Evolutionary conservation across 176 grass and related monocot genomes (phyloP), one percentile per base, ranked within the genome.

Genomic region (Aegilops speltoides): DNA sequence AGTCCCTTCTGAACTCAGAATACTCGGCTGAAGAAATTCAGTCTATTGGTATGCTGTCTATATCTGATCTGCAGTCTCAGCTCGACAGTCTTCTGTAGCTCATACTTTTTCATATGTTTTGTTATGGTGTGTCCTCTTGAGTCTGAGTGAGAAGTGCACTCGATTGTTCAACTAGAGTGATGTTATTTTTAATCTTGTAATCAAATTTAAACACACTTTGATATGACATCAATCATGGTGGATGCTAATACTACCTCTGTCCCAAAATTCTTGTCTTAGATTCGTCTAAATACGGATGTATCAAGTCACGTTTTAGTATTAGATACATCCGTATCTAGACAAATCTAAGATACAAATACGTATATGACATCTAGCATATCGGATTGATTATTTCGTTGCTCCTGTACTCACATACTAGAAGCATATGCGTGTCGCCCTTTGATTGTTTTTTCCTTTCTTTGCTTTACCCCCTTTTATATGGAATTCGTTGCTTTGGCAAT

Each of bases 1-100:
- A 94, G 34, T 89, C 81, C 62, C 86, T 96, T 86, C 80, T 96
- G 84, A 94, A 91, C 79, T 91, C 97, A 3, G 97, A 99, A 84
- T 96, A 99, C 91, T 89, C 92, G 2, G 78, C 65, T 16, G 92
- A 94, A 15, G 92, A 99, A 89, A 93, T 96, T 69, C 78, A 91
- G 29, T 91, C 82, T 36, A 90, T 99, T 8, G 85, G 92, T 43
- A 87, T 90, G 86, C 31, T 78, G 79, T 19, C 90, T 26, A 87
- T 96, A 87, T 80, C 88, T 69, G 90, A 99, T 45, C 74, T 98
- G 43, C 92, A 99, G 83, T 91, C 90, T 73, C 91, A 93, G 75
- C 94, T 96, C 0, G 97, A 95, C 60, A 87, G 71, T 57, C 90
- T 99, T 70, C 62, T 96, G 77, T 99, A 99, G 75, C 50, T 23